These are phyloP conservation scores for Fistulinella prunicolor DNA, from an alignment of 768 basidiomycete species.

Conservation along the genomic window DNA sequence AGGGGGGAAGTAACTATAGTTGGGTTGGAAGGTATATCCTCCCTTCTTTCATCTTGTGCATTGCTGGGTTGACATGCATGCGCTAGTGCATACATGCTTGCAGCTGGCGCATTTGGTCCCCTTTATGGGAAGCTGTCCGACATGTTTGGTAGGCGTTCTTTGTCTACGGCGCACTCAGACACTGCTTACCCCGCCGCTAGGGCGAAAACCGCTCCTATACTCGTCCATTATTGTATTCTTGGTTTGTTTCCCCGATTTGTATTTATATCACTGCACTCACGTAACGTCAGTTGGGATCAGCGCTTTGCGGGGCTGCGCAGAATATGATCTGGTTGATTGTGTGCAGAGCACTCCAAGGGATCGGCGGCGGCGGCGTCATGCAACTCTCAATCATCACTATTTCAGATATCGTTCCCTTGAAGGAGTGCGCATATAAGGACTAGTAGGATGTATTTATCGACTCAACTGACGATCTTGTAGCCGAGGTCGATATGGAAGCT, in stretches of 20 bases:
- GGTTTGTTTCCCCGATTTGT: constrained; percentile 35
- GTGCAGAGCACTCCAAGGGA: constrained; percentile 76
- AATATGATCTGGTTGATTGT: constrained; percentile 75
- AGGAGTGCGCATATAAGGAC: constrained; percentile 51
- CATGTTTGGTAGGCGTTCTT: constrained; percentile 32
- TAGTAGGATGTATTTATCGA: neutral
- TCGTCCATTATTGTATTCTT: constrained; percentile 62
- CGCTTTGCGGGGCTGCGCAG: constrained; percentile 82
- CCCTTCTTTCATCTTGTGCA: neutral
- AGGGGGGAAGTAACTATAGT: constrained; percentile 61
- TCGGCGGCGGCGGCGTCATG: constrained; percentile 76
- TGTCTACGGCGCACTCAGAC: neutral
- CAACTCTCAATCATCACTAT: constrained; percentile 76
- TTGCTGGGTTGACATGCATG: neutral
- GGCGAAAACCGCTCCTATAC: constrained; percentile 69
- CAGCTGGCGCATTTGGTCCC: too few species aligned
- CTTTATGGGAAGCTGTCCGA: constrained; percentile 78
- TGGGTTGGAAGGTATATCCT: constrained; percentile 63
- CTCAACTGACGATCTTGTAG: constrained; percentile 30
- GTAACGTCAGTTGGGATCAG: constrained; percentile 66
- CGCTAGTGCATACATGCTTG: constrained; percentile 68
- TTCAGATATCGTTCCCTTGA: constrained; percentile 78
- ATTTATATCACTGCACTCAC: neutral
- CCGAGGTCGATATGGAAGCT: constrained; percentile 76
- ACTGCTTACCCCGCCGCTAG: constrained; percentile 23